Base-by-base conservation (phyloP, 331 rosid species). In the Arachis monticola region DNA sequence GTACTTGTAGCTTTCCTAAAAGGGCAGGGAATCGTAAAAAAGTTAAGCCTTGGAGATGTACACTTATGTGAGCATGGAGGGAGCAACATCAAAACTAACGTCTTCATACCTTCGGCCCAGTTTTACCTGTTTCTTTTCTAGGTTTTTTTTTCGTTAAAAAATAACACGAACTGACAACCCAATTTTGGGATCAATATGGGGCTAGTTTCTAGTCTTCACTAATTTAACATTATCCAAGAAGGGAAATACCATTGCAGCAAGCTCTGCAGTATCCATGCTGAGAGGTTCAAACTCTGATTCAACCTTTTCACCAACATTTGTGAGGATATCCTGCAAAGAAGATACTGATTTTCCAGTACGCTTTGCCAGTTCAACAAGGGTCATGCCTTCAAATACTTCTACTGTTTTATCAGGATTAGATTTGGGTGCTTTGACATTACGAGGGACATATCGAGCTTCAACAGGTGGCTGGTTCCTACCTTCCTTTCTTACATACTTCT, bases 371-470 rank as follows among this genome's bases (percentile, higher is more conserved):
- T 94, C 97, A 63, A 72, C 85, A 62, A 88, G 74, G 58, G 95
- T 85, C 95, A 94, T 94, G 77, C 98, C 95, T 80, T 94, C 97
- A 81, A 89, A 93, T 77, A 93, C 88, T 77, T 93, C 98, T 67
- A 93, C 59, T 53, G 80, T 88, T 80, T 85, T 93, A 76, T 87
- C 93, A 30, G 75, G 77, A 62, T 67, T 44, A 60, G 88, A 69
- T 81, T 84, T 86, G 75, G 80, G 48, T 70, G 86, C 65, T 75
- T 67, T 68, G 80, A 84, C 85, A 1, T 80, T 87, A 53, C 83
- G 89, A 81, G 88, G 88, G 69, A 88, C 91, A 82, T 89, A 82
- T 22, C 89, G 93, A 72, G 97, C 87, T 53, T 88, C 96, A 74
- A 88, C 93, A 41, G 93, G 95, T 53, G 96, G 93, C 60, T 90